Base-by-base conservation (phyloP, 2,329 filamentous ascomycete species). In the Colletotrichum agaves region DNA sequence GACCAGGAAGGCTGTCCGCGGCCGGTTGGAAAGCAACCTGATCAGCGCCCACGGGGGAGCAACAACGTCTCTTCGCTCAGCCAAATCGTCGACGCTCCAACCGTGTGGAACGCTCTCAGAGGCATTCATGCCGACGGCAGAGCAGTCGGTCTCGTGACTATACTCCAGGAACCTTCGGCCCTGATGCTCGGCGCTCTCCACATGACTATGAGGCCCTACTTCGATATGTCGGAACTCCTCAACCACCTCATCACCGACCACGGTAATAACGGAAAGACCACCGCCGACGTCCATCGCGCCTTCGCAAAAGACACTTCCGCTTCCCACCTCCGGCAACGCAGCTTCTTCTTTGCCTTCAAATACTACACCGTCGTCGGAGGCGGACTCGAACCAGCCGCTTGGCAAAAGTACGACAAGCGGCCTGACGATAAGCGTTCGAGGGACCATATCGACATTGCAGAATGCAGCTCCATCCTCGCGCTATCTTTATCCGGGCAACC, bases 291-390 rank as follows among this genome's bases (percentile, higher is more conserved):
- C 78, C 78, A 84, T 67, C 80, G 86, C 27, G 82, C 84, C n/a
- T 88, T 79, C 53, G 67, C 57, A 13, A 58, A 23, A 3, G 75
- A 79, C 15, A 12, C 47, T 6, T 69, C 75, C 2, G 78, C 83
- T 31, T 78, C 83, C 33, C 73, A 77, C 4, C 77, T 84, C 7
- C 83, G 83, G 12, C 87, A 87, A 71, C 80, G 84, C 6, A 85
- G 84, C 7, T 89, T 90, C 74, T 84, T 89, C 70, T 90, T 90
- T 73, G 85, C 83, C 46, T 89, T 90, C 74, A 89, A 90, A 71
- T 90, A 90, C 73, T 90, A 88, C 72, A 90, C 88, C 5, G 81
- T 89, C 6, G 83, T 90, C 12, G 85, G 83, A 2, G 81, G 85
- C 4, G 83, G 82, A 4, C 83, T 87, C 44, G 79, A 82, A 35